Evolutionary conservation across 208 protist genomes (phyloP), one percentile per base, ranked within the genome.

Genomic region (Balamuthia mandrillaris): DNA sequence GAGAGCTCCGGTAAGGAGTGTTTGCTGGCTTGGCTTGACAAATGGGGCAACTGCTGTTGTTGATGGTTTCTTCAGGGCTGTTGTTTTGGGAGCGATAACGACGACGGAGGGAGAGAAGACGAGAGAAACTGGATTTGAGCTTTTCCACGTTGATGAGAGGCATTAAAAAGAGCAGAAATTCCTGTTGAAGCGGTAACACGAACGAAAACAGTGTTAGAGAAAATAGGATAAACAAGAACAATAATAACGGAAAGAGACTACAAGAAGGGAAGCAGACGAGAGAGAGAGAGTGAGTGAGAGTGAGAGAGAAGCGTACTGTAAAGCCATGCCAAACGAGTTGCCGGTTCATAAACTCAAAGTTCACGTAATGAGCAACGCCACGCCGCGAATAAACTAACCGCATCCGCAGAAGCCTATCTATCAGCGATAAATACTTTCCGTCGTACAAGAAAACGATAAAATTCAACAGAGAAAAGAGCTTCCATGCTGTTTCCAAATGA

Each of bases 281-380:
- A 52, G 10, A n/a, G 14, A 52, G 14, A 52, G 10, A 52, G 18
- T 52, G 10, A 10, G 47, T 18, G 52, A 60, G 24, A 4, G 24
- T 54, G 49, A 24, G 1, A 51, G 27, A 35, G 29, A 21, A 16
- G 21, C 63, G 45, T 68, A 86, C 77, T n/a, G 87, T 84, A 29
- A 90, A 90, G 9, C 87, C 87, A 47, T 87, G 75, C 87, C 87
- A 90, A 12, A 90, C 87, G 35, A 90, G 58, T 60, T 87, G 65
- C 52, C 84, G 66, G 52, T 90, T 90, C 87, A 90, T 90, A 52
- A 88, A 90, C 44, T 90, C 87, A 27, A 90, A 90, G 49, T 77
- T 86, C 12, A 90, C 87, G 14, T 52, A 66, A 39, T 78, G 60
- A 18, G 78, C 77, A 0, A 90, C 42, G 29, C 63, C 47, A 16